Base-by-base conservation (phyloP, 148 eudicot genomes). In the Limonium bicolor region DNA sequence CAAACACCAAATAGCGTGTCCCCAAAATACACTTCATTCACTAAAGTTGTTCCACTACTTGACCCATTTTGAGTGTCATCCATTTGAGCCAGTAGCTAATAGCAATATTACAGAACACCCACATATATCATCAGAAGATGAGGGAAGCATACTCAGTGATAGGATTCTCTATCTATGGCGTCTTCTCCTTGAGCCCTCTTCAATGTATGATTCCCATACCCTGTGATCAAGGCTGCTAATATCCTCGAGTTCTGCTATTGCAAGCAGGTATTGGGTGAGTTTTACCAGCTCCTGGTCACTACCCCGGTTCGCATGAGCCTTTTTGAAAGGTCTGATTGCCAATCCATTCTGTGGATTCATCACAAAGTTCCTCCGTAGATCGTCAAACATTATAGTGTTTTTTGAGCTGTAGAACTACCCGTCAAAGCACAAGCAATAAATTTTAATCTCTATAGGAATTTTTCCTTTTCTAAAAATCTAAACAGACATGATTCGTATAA, bases 351-450 rank as follows among this genome's bases (percentile, higher is more conserved):
- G 95, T 14, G 97, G 97, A 61, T 90, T 90, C 97, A 90, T 90
- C 59, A 84, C 95, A 31, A 84, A 90, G 42, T 84, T 90, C 54
- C 97, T 72, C 44, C 79, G 56, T 36, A 90, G 68, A 65, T 90
- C 97, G 43, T 84, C 97, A 44, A 90, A 90, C 97, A 90, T 90
- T 53, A 90, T 90, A 6, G 97, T 90, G 72, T 90, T 90, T 57
- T 69, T 80, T 21, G 87, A 54, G 52, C 55, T 77, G 56, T 90
- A 90, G 54, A 72, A 73, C 95, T 90, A 95, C 74, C 12, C 48
- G 22, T 53, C n/a, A n/a, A 21, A 58, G 28, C 23, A 54, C 37
- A 11, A 27, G 24, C 32, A 27, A 9, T 3, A 7, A n/a, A n/a
- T n/a, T n/a, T n/a, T n/a, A n/a, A n/a, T n/a, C n/a, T n/a, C n/a